Evolutionary conservation across 768 basidiomycete genomes (phyloP), one percentile per base, ranked within the genome.

Genomic region (Vararia minispora): DNA sequence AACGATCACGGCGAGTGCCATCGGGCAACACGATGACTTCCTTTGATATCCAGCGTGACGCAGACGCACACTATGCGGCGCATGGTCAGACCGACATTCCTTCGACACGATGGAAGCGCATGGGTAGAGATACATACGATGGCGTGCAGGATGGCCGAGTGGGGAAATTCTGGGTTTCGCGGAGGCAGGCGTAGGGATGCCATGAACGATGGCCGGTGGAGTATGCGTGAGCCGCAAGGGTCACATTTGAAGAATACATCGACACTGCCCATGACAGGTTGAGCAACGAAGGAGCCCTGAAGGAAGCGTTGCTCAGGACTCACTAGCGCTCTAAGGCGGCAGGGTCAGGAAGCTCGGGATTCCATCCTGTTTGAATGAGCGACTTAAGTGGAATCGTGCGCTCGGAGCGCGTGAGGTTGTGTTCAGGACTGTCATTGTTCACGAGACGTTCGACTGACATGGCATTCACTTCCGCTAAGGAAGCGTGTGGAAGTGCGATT

Each of bases 171-270:
- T 6, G 79, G 73, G 54, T 89, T 83, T 40, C 74, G 70, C 3
- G 91, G 88, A 35, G 86, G 75, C 31, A 90, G 63, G 47, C 72
- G 73, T 71, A 94, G 71, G 3, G 85, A 79, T 12, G 82, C 69
- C 18, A 89, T 59, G 56, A 95, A 86, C 7, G 82, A 78, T 10
- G 79, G 74, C 8, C 76, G 74, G 54, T 94, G 88, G 25, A 95
- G 63, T 35, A 92, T 76, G 32, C 85, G 74, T 18, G 88, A 80
- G 32, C 84, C 77, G 51, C 86, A 88, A 29, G 89, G 88, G 55
- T 91, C 88, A 50, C 79, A 80, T 53, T 75, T 74, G 59, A 94
- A 95, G 61, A 90, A 95, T 9, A 83, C 65, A 25, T 90, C 85
- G 52, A 94, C 74, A 44, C 86, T 90, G 48, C 25, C 11, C 43